A percentile compares a stretch with the other conserved stretches of the same genome.
Conservation (phyloP, 371 early-diverging fungal genomes). For the Modicella reniformis region DNA sequence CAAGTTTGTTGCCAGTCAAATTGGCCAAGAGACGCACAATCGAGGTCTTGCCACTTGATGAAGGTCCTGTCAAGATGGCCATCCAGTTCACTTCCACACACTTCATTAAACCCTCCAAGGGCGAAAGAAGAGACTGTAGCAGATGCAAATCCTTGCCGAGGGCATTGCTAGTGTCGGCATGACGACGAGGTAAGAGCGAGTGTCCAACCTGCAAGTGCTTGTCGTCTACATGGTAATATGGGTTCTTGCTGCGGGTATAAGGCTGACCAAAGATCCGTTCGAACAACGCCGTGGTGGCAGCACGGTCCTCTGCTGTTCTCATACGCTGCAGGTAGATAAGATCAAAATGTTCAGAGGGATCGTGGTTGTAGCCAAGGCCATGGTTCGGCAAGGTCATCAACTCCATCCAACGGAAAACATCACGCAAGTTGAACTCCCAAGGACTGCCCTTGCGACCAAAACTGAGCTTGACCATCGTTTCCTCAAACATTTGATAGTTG, state of each 20-base stretch:
- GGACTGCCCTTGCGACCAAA: conserved; percentile 93
- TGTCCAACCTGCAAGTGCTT: conserved; percentile 72
- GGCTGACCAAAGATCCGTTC: conserved; percentile 68
- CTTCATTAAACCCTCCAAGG: conserved; percentile 83
- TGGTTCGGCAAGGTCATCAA: conserved; percentile 66
- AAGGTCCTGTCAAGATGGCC: conserved; percentile 91
- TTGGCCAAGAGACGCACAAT: conserved; percentile 85
- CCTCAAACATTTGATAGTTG: conserved; percentile 85
- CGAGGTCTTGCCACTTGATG: conserved; percentile 89
- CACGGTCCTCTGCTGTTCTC: conserved; percentile 84
- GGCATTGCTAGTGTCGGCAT: conserved; percentile 47
- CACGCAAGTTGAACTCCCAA: conserved; percentile 98
- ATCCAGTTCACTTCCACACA: conserved; percentile 93
- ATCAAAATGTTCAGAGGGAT: conserved; percentile 81
- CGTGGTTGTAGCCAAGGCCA: conserved; percentile 48
- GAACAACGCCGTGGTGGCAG: conserved; percentile 72
- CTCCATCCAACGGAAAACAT: conserved; percentile 95
- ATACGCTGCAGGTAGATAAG: conserved; percentile 89
- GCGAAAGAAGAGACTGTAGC: conserved; percentile 73
- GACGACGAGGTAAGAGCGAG: conserved; percentile 67
- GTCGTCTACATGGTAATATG: conserved; percentile 57
- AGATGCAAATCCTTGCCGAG: conserved; percentile 67
- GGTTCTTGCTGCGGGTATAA: conserved; percentile 58
- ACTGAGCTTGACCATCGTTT: conserved; percentile 79
- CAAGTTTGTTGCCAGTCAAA: conserved; percentile 81